These are phyloP conservation scores for Cucumis melo DNA, from an alignment of 306 rosid genomes.

Conservation along the genomic window DNA sequence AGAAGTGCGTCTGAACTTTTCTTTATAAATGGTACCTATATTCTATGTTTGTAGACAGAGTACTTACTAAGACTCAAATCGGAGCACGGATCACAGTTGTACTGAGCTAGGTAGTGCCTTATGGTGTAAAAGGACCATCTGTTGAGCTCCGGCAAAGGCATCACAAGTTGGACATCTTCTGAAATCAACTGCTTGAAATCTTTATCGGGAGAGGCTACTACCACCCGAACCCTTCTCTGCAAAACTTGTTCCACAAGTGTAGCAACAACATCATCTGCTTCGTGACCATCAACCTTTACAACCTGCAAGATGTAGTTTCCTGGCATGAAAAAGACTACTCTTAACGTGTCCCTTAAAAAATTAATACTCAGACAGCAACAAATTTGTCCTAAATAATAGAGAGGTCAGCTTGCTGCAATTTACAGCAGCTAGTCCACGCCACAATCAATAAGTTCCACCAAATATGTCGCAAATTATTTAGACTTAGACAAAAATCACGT, in stretches of 20 bases:
- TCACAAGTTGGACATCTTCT: slow-evolving; percentile 78
- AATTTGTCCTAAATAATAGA: background rate
- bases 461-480: background rate
- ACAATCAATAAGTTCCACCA: background rate
- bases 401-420: background rate
- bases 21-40: background rate
- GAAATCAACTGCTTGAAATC: slow-evolving; percentile 94
- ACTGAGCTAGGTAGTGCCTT: slow-evolving; percentile 65
- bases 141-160: slow-evolving; percentile 65
- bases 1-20: background rate
- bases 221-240: slow-evolving; percentile 41
- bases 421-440: background rate
- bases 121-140: slow-evolving; percentile 94
- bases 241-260: slow-evolving; percentile 68
- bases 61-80: slow-evolving; percentile 86
- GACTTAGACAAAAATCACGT: slow-evolving; percentile 15
- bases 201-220: slow-evolving; percentile 92
- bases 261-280: slow-evolving; percentile 95
- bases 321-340: background rate
- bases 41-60: background rate
- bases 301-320: slow-evolving; percentile 4
- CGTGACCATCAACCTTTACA: slow-evolving; percentile 52
- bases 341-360: background rate
- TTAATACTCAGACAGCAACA: background rate
- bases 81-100: slow-evolving; percentile 64